These are phyloP conservation scores for Nannizziopsis barbatae DNA, from an alignment of 2,329 filamentous ascomycete species.

Conservation along the genomic window DNA sequence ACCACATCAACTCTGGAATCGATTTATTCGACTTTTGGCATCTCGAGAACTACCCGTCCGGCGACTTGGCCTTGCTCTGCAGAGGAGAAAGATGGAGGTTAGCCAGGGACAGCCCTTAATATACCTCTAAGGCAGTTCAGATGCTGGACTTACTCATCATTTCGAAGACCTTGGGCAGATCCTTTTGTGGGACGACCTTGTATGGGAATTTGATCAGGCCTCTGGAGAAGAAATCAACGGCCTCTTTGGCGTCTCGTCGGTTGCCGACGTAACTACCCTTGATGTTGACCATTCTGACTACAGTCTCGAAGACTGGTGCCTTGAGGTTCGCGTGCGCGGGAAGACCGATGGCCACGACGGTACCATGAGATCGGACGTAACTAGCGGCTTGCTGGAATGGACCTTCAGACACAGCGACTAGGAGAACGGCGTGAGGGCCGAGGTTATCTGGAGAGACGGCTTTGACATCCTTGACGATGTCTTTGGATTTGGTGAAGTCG, in stretches of 20 bases:
- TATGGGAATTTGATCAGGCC: constrained; percentile 78
- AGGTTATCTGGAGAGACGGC: constrained; percentile 66
- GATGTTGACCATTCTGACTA: constrained; percentile 83
- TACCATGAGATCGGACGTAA: constrained; percentile 73
- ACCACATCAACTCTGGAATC: neutral
- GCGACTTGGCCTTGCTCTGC: constrained; percentile 33
- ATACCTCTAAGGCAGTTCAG: neutral
- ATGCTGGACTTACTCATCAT: constrained; percentile 45
- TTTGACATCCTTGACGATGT: constrained; percentile 76
- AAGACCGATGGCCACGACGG: constrained; percentile 79
- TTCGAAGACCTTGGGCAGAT: constrained; percentile 71
- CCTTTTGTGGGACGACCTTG: constrained; percentile 70
- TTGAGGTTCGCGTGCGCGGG: constrained; percentile 68
- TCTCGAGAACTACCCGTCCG: constrained; percentile 36
- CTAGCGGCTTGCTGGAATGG: constrained; percentile 89
- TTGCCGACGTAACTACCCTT: constrained; percentile 91
- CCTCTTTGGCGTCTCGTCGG: constrained; percentile 75
- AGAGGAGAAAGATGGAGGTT: constrained; percentile 7
- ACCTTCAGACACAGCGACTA: constrained; percentile 78
- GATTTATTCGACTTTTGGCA: constrained; percentile 24
- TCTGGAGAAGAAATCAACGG: constrained; percentile 75
- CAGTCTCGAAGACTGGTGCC: constrained; percentile 80
- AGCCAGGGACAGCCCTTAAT: constrained; percentile 15
- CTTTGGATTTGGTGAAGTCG: constrained; percentile 65
- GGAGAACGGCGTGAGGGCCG: constrained; percentile 75